phyloP scores from a whole-genome alignment of 2,329 filamentous ascomycete genomes.

The Exophiala sp. region DNA sequence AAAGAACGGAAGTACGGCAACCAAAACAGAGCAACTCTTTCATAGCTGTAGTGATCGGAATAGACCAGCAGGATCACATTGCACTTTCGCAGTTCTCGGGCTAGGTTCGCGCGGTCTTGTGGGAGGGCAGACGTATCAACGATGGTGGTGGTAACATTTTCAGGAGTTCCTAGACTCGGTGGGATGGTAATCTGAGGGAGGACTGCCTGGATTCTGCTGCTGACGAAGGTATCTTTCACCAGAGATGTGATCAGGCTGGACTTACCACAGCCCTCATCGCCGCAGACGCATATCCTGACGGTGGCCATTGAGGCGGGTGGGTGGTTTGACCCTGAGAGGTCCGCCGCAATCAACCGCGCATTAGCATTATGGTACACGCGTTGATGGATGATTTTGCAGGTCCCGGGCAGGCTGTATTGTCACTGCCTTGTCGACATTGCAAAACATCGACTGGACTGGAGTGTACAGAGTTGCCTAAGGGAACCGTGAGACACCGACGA shows the following conservation, averaged over 20 bases:
- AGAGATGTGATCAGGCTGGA: slow-evolving; percentile 89
- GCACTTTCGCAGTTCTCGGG: slow-evolving; percentile 91
- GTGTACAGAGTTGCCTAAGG: too few relatives aligned
- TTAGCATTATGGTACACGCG: slow-evolving; percentile 1
- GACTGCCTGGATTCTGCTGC: slow-evolving; percentile 88
- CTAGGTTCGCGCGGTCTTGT: slow-evolving; percentile 81
- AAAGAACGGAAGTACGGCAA: slow-evolving; percentile 96
- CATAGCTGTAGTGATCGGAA: slow-evolving; percentile 98
- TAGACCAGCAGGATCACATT: slow-evolving; percentile 97
- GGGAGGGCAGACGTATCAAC: slow-evolving; percentile 95
- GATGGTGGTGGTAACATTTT: slow-evolving; percentile 95
- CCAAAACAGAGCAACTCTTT: slow-evolving; percentile 94
- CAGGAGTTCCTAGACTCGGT: slow-evolving; percentile 83
- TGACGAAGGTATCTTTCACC: slow-evolving; percentile 95
- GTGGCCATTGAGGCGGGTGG: slow-evolving; percentile 16
- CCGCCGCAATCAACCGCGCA: background rate
- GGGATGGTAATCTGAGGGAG: slow-evolving; percentile 93
- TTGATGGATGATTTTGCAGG: background rate
- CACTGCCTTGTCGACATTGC: background rate
- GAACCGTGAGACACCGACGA: too few relatives aligned
- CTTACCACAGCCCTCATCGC: slow-evolving; percentile 93
- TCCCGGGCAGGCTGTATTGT: background rate
- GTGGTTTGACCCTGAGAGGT: background rate
- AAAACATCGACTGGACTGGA: too few relatives aligned
- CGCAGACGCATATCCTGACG: slow-evolving; percentile 91